Evolutionary conservation across 2,329 filamentous ascomycete genomes (phyloP), one percentile per base, ranked within the genome.

Genomic region (Claviceps citrina): DNA sequence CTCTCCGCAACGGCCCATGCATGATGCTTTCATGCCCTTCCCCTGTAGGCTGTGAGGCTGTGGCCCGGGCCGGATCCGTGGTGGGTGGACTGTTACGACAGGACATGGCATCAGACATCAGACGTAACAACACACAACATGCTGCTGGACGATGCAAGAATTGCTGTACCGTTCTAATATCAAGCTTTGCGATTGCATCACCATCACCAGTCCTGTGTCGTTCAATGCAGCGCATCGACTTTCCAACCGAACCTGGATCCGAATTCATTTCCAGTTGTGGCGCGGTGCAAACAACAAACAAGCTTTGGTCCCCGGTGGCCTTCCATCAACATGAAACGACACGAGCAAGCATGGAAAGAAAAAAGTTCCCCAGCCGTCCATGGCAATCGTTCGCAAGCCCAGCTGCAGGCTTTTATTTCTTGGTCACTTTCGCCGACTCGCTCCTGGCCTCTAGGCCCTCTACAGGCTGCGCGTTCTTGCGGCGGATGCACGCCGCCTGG

Each of bases 401-500:
- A 19, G 15, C 27, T 40, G 31, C 22, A 34, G 10, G 16, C 13
- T 15, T 18, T 31, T 9, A 25, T n/a, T 12, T 18, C 25, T 28
- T 35, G 5, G 7, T 15, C 13, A 8, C 19, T 8, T 22, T 26
- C 19, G 20, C 12, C 15, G n/a, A n/a, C n/a, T n/a, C n/a, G n/a
- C n/a, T n/a, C n/a, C n/a, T n/a, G n/a, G n/a, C n/a, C n/a, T n/a
- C n/a, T n/a, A n/a, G n/a, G n/a, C n/a, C n/a, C n/a, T n/a, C n/a
- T 5, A 9, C 28, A 33, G 22, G 5, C 15, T 34, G 26, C 30
- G n/a, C n/a, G n/a, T 27, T 30, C 31, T 30, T 19, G 31, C 36
- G n/a, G 22, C 40, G 36, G 36, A 42, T 30, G 31, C 31, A 38
- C 12, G 19, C 13, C 15, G 12, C 24, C 31, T 41, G 19, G 40